Evolutionary conservation across 1,139 yeast genomes (phyloP), one percentile per base, ranked within the genome.

Genomic region (Hyphopichia wangnamkhiaoensis): DNA sequence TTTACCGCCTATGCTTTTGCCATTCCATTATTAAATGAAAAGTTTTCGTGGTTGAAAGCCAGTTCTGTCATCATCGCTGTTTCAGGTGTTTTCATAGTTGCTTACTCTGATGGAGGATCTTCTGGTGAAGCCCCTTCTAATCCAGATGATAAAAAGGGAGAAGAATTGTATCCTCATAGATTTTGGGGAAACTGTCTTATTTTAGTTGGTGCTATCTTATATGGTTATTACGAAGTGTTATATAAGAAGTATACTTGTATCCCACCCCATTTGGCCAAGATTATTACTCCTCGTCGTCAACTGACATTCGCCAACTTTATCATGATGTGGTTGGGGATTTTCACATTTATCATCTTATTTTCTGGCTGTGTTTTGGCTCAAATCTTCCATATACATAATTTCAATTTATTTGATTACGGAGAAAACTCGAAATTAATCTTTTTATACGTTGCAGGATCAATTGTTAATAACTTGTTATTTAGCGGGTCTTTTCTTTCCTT

Each of bases 1-100:
- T 88, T 89, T 57, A 84, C 91, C 5, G 96, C 96, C 0, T 84
- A 89, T 54, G 79, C 88, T 5, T 88, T 89, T 62, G 90, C 95
- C 2, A 82, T 89, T 21, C 88, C 91, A 2, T 61, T 89, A 32
- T 69, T 89, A 37, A 63, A 72, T 30, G 96, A 89, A 52, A 68
- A 63, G 36, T 80, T 87, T 50, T 76, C 85, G 1, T 72, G 80
- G 73, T 61, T 80, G 42, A 89, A 88, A 58, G 74, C 81, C 7
- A 57, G 71, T 31, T 80, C 91, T n/a, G 96, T 89, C 9, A 49
- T 80, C 1, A 67, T 84, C 27, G 94, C 95, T 6, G 65, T 87
- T 21, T 44, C 71, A 8, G 96, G 96, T 7, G 95, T 89, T 2
- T 73, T 87, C 40, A 64, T 84, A 26, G 95, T 89, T 14, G 90